phyloP scores from a whole-genome alignment of 331 rosid genomes.

The Quercus tomentella region DNA sequence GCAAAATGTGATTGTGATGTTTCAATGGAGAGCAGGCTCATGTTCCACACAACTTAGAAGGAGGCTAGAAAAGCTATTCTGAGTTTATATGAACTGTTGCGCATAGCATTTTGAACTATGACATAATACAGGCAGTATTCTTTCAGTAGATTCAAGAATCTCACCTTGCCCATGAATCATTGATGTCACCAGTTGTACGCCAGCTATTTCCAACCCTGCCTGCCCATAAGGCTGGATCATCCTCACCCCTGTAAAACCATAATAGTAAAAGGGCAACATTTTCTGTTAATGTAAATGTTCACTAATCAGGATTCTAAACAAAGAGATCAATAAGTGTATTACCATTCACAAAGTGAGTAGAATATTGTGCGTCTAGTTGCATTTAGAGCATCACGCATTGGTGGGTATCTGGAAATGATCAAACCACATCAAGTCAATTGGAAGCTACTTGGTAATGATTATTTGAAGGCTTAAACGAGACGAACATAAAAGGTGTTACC shows the following conservation, averaged over 20 bases:
- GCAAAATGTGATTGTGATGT: too few relatives aligned
- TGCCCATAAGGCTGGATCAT: constrained; percentile 96
- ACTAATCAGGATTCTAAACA: constrained; percentile 18
- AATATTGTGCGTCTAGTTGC: constrained; percentile 59
- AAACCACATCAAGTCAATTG: constrained; percentile 28
- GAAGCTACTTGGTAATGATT: neutral
- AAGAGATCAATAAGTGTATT: constrained; percentile 21
- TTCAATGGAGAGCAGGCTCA: too few relatives aligned
- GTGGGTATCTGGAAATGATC: constrained; percentile 76
- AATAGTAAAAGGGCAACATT: neutral
- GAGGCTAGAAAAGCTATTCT: too few relatives aligned
- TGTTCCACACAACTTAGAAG: too few relatives aligned
- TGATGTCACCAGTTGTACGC: constrained; percentile 95
- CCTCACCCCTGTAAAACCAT: constrained; percentile 67
- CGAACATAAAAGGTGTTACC: constrained; percentile 48
- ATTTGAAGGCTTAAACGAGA: constrained; percentile 8
- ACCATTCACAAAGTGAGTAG: constrained; percentile 94
- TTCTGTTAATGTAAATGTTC: constrained; percentile 9
- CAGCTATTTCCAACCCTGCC: constrained; percentile 89
- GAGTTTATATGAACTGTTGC: neutral
- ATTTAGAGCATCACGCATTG: constrained; percentile 88
- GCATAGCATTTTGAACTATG: constrained; percentile 9
- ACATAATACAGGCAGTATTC: constrained; percentile 4
- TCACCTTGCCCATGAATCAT: constrained; percentile 95
- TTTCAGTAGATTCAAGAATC: constrained; percentile 21